Conservation (phyloP, 2,329 filamentous ascomycete genomes). For the Phialophora verrucosa region DNA sequence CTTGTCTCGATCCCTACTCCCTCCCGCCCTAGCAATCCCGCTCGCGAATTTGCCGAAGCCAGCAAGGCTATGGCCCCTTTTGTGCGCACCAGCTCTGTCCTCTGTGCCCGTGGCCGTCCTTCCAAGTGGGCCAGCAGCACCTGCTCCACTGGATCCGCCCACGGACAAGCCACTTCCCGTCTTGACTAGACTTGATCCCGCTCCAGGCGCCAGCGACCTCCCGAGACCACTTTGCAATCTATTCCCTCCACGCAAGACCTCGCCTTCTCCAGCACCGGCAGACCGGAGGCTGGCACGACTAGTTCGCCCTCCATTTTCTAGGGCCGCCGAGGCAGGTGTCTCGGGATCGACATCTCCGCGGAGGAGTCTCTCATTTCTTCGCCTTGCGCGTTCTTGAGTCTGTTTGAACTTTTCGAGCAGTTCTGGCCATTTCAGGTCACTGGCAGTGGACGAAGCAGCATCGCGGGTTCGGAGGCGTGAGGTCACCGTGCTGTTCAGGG, state of each 20-base stretch:
- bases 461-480: conserved; percentile 34
- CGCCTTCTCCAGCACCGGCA: conserved; percentile 17
- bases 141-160: conserved; percentile 7
- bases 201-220: conserved; percentile 19
- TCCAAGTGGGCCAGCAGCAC: conserved; percentile 8
- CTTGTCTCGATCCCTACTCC: conserved; percentile 36
- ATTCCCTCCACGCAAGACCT: conserved; percentile 7
- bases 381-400: conserved; percentile 82
- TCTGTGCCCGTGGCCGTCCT: conserved; percentile 10
- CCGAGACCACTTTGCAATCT: conserved; percentile 6
- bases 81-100: conserved; percentile 27
- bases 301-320: conserved; percentile 20
- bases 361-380: conserved; percentile 36
- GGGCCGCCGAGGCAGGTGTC: conserved; percentile 15
- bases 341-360: conserved; percentile 32
- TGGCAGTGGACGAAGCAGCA: conserved; percentile 9
- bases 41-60: conserved; percentile 49
- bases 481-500: conserved; percentile 17
- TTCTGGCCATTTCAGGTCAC: conserved; percentile 84
- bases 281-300: conserved; percentile 32
- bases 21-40: conserved; percentile 70
- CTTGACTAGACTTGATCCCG: conserved; percentile 15
- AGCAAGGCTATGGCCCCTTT: conserved; percentile 37
- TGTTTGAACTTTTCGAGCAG: conserved; percentile 91
- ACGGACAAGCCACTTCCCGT: conserved; percentile 26